Evolutionary conservation across 768 basidiomycete genomes (phyloP).

Genomic region (Pluteus cervinus): DNA sequence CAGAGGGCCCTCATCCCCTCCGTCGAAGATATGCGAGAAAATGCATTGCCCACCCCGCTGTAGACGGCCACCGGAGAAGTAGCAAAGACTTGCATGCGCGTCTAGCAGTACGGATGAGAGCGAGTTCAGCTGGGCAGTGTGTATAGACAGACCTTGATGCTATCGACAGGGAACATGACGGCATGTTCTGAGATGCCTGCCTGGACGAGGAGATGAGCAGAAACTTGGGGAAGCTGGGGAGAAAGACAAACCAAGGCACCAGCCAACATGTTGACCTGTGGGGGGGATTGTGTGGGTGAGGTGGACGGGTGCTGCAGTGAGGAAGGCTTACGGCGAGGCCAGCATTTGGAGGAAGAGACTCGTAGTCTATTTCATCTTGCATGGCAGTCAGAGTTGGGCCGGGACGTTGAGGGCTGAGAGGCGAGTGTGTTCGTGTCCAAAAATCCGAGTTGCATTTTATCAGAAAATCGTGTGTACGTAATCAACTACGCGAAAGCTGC

Average conservation of each 20-base stretch:
- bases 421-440: constrained; percentile 5
- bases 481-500: constrained; percentile 7
- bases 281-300: constrained; percentile 10
- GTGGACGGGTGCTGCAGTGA: constrained; percentile 3
- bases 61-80: constrained; percentile 82
- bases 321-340: constrained; percentile 61
- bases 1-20: constrained; percentile 90
- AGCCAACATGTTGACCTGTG: constrained; percentile 92
- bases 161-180: constrained; percentile 98
- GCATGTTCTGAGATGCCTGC: constrained; percentile 99
- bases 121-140: neutral
- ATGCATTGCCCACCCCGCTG: constrained; percentile 85
- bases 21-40: constrained; percentile 87
- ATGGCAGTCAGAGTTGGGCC: constrained; percentile 13
- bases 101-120: constrained; percentile 41
- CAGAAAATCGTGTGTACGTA: neutral
- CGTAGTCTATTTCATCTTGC: constrained; percentile 44
- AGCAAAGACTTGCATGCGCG: constrained; percentile 97
- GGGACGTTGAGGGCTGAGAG: neutral
- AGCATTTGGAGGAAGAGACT: constrained; percentile 61
- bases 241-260: constrained; percentile 77
- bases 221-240: constrained; percentile 7
- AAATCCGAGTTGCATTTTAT: constrained; percentile 1
- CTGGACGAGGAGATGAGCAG: constrained; percentile 31
- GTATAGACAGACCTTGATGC: constrained; percentile 76